Evolutionary conservation across 495 filamentous ascomycete species (phyloP).

Genomic region (Neurospora sp.): DNA sequence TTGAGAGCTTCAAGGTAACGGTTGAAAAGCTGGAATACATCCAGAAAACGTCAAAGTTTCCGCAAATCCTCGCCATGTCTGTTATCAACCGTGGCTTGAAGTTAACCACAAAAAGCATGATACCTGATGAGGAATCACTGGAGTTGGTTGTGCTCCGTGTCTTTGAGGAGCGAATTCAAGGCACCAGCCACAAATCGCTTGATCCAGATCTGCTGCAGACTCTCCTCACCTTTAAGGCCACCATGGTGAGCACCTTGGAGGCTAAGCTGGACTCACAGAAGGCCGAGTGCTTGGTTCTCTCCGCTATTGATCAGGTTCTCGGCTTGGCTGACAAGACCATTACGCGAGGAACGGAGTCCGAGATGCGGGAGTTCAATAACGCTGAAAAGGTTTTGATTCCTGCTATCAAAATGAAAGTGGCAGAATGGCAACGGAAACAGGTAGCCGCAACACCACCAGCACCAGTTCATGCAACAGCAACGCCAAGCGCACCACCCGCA

Average conservation of each 20-base stretch:
- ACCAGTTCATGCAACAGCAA: neutral
- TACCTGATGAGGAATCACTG: constrained; percentile 15
- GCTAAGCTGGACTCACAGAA: constrained; percentile 15
- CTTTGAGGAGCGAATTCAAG: constrained; percentile 9
- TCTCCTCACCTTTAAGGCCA: constrained; percentile 18
- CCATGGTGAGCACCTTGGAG: constrained; percentile 17
- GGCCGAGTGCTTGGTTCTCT: constrained; percentile 24
- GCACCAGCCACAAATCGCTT: constrained; percentile 12
- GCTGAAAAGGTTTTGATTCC: constrained; percentile 22
- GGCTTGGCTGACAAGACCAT: constrained; percentile 24
- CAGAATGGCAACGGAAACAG: constrained; percentile 14
- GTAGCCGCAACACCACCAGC: constrained; percentile 1
- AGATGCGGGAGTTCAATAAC: constrained; percentile 15
- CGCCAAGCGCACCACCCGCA: neutral
- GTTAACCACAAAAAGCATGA: constrained; percentile 13
- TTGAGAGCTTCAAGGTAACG: constrained; percentile 21
- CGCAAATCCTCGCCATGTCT: constrained; percentile 22
- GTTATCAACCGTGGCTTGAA: constrained; percentile 25
- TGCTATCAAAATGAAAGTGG: constrained; percentile 11
- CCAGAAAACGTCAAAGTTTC: constrained; percentile 6
- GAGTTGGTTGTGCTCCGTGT: constrained; percentile 23
- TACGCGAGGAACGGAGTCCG: constrained; percentile 13
- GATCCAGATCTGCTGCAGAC: constrained; percentile 17
- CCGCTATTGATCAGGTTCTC: constrained; percentile 27
- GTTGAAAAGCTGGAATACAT: constrained; percentile 13